Base-by-base conservation (phyloP, 257 asterid species). In the Osmanthus fragrans region DNA sequence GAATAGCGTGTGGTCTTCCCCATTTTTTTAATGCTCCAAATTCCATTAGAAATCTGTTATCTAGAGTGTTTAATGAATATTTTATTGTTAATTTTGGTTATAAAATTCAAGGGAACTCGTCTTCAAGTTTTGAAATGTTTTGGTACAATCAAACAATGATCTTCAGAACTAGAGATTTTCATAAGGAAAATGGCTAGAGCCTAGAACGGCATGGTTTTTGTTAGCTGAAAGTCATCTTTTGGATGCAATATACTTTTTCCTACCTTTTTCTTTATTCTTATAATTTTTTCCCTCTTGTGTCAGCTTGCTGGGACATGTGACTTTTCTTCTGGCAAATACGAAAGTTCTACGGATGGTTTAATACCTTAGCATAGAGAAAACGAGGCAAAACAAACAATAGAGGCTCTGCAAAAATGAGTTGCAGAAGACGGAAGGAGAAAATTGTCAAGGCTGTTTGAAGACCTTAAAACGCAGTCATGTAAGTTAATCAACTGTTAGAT, bases 271-370 rank as follows among this genome's bases (percentile, higher is more conserved):
- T 40, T 33, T 49, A 25, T 66, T 74, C 42, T n/a, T 70, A 23
- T 56, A 74, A 78, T 30, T 49, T 72, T 23, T 65, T 54, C 80
- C 74, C 73, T 77, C 72, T 77, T 75, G 75, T 90, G 84, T n/a
- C 89, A 96, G 98, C 83, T 96, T 80, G 99, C 83, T 96, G 80
- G 99, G 99, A 39, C 99, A 90, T 83, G 98, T 30, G 97, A 93
- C 81, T 96, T 88, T 89, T 92, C 99, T 77, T 85, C 98, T 68
- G 89, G 89, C 97, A 82, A 93, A 82, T 79, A 93, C 99, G 63
- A 96, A 96, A 87, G 98, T 96, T 82, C 82, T 96, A 73, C 94
- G 97, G 80, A 93, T 96, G 99, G 97, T 93, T 93, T 75, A 92
- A 90, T 85, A 96, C 97, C 83, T 89, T 96, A 70, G 91, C 92